Base-by-base conservation (phyloP, 2,329 filamentous ascomycete species). In the Setomelanomma holmii region DNA sequence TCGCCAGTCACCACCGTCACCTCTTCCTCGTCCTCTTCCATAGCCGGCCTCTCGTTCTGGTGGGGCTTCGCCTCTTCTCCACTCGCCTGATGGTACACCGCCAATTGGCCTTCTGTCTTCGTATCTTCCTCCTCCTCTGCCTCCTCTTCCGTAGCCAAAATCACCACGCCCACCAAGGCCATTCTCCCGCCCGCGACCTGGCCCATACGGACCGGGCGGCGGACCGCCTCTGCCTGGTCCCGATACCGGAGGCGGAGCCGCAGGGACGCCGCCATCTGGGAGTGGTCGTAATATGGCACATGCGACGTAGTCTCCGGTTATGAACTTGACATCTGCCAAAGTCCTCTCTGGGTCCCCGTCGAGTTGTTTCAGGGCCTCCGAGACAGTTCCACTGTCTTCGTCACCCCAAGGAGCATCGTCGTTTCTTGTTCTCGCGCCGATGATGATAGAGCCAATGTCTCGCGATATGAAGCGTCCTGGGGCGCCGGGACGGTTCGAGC, bases 301-400 rank as follows among this genome's bases (percentile, higher is more conserved):
- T 51, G 89, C 88, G 35, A 98, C 82, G 69, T 89, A 96, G 74
- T 98, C 93, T 0, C 93, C 93, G 56, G 95, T 89, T 10, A 96
- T 89, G 67, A 96, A 96, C 19, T 88, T 84, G 27, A 85, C 86
- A 47, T 96, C 90, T 33, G 81, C 81, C 24, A 98, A 76, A 7
- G 90, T 93, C 77, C 89, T 93, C 22, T 86, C 81, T 10, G 85
- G 83, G 22, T 90, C 87, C 5, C 83, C 83, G 27, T 80, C 80
- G 47, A 84, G 74, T 40, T 80, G 70, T 21, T 78, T 78, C 34
- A 77, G 63, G 41, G 69, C 58, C 42, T 71, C 70, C 56, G 65
- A 63, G 0, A 69, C 60, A 20, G 45, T 53, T 17, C 48, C 52
- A 4, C 39, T 59, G 1, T 61, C 60, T 0, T 16, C 60, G 40